Evolutionary conservation across 306 rosid genomes (phyloP).

Genomic region (Castanea mollissima): DNA sequence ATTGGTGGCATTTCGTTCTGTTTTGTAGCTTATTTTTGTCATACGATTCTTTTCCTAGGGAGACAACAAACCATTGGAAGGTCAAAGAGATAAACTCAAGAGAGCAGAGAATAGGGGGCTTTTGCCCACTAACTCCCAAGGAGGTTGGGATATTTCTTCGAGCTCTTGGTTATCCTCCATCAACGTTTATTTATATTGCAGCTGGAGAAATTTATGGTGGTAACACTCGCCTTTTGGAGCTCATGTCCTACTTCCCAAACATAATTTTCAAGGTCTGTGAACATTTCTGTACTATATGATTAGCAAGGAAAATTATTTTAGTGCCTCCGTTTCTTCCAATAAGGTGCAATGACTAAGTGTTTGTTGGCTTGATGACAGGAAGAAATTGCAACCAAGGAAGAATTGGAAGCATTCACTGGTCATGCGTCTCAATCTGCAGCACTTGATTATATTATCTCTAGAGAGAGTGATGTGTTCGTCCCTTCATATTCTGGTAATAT

Average conservation of each 20-base stretch:
- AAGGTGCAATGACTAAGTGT: constrained; percentile 23
- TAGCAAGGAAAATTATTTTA: constrained; percentile 19
- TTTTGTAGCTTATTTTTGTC: neutral
- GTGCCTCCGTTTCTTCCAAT: constrained; percentile 18
- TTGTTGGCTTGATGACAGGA: constrained; percentile 55
- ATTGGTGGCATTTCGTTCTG: neutral
- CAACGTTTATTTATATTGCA: constrained; percentile 81
- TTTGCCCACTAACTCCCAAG: constrained; percentile 89
- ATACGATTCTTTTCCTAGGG: constrained; percentile 48
- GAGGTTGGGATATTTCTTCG: constrained; percentile 87
- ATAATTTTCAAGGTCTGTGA: constrained; percentile 64
- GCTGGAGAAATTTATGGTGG: constrained; percentile 98
- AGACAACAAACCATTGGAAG: constrained; percentile 87
- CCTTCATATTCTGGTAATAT: constrained; percentile 91
- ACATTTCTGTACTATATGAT: neutral
- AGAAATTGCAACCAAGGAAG: constrained; percentile 74
- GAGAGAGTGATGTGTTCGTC: constrained; percentile 85
- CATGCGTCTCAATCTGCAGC: constrained; percentile 96
- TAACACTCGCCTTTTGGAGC: constrained; percentile 64
- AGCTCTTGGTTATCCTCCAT: constrained; percentile 79
- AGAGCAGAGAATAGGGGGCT: constrained; percentile 82
- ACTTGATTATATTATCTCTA: constrained; percentile 82
- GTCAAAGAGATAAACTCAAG: constrained; percentile 76
- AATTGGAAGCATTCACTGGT: constrained; percentile 64
- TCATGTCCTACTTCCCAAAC: constrained; percentile 73